These are phyloP conservation scores for Jamesozyma jinghongensis DNA, from an alignment of 805 yeast genomes.

Conservation along the genomic window DNA sequence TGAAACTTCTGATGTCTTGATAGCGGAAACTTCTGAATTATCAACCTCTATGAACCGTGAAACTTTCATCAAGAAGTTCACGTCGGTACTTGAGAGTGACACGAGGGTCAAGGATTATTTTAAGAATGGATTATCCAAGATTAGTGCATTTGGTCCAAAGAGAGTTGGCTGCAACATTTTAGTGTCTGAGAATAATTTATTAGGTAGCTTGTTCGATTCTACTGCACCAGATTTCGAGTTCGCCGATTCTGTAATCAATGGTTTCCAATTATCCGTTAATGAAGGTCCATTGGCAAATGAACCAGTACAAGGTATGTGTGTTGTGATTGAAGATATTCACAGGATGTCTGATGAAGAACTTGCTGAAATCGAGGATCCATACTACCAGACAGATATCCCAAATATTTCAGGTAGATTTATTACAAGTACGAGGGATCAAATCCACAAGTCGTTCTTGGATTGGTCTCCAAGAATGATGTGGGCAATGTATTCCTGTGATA, in stretches of 20 bases:
- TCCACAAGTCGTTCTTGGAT: constrained; percentile 59
- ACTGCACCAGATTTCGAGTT: constrained; percentile 29
- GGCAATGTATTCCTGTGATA: constrained; percentile 90
- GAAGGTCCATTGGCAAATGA: constrained; percentile 89
- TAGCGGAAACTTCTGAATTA: constrained; percentile 1
- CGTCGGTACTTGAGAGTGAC: constrained; percentile 24
- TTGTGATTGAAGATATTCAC: constrained; percentile 37
- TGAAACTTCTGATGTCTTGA: constrained; percentile 9
- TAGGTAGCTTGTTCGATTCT: constrained; percentile 30
- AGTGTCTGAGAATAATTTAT: constrained; percentile 32
- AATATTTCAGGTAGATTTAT: constrained; percentile 65
- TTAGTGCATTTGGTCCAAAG: constrained; percentile 70
- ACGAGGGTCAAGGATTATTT: constrained; percentile 22
- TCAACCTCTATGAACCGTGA: constrained; percentile 6
- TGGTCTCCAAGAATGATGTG: constrained; percentile 87
- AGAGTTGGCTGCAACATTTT: constrained; percentile 67
- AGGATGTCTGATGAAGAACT: constrained; percentile 26
- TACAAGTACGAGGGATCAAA: constrained; percentile 60
- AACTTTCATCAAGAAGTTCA: constrained; percentile 30
- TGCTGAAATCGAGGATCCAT: constrained; percentile 13
- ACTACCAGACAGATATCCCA: constrained; percentile 29
- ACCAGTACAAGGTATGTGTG: constrained; percentile 73
- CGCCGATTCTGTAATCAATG: constrained; percentile 64
- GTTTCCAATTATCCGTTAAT: constrained; percentile 71
- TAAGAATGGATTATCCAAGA: constrained; percentile 30